A percentile compares a stretch with the other conserved stretches of the same genome.
phyloP scores from a whole-genome alignment of 768 basidiomycete genomes.

The Agaricus subrufescens region DNA sequence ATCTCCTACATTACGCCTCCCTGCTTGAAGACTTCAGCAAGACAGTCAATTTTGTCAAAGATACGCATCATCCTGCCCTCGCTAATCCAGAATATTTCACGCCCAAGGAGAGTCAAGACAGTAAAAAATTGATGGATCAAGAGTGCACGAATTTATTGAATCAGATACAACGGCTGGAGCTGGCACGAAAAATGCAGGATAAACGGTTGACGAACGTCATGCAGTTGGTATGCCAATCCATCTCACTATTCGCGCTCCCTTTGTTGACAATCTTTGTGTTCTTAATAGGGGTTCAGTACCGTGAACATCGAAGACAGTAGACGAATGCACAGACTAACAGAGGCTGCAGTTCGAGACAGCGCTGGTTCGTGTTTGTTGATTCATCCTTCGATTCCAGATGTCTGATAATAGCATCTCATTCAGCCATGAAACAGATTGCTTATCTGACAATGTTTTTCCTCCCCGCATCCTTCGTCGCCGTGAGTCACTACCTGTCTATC shows the following conservation, averaged over 20 bases:
- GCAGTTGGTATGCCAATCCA: conserved; percentile 27
- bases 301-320: conserved; percentile 47
- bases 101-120: conserved; percentile 1
- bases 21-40: conserved; percentile 45
- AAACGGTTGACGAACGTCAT: conserved; percentile 38
- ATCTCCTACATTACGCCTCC: conserved; percentile 44
- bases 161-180: conserved; percentile 42
- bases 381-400: background rate
- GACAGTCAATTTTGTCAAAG: conserved; percentile 38
- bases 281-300: conserved; percentile 40
- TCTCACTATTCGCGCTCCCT: conserved; percentile 10
- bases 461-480: conserved; percentile 47
- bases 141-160: conserved; percentile 36
- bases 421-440: conserved; percentile 49
- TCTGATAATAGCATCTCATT: background rate
- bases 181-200: conserved; percentile 28
- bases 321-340: conserved; percentile 41
- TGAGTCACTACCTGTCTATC: conserved; percentile 15
- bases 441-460: conserved; percentile 61
- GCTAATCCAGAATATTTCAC: conserved; percentile 9
- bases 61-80: conserved; percentile 38
- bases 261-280: conserved; percentile 27
- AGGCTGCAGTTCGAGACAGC: conserved; percentile 34
- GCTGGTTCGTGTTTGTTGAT: conserved; percentile 11
- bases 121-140: conserved; percentile 20